Percentiles rank a stretch among this genome's conserved stretches.
Conservation (phyloP, 257 asterid species). For the Osmanthus fragrans region DNA sequence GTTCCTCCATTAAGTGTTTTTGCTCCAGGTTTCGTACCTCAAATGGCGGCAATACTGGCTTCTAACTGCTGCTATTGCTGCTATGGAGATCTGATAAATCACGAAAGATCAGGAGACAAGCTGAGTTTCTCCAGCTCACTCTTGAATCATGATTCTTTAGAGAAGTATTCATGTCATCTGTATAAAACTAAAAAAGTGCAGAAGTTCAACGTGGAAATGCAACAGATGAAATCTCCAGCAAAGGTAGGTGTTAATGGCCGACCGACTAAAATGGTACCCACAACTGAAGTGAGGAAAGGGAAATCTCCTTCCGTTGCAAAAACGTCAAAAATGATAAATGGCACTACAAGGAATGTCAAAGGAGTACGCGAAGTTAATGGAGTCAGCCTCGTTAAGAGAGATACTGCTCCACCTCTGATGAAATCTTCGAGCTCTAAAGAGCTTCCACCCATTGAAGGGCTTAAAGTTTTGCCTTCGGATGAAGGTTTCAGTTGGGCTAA, state of each 20-base stretch:
- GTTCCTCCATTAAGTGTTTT: background rate
- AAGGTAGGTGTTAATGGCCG: slow-evolving; percentile 62
- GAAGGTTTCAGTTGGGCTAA: slow-evolving; percentile 97
- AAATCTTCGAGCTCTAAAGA: slow-evolving; percentile 31
- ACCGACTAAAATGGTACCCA: slow-evolving; percentile 67
- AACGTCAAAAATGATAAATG: slow-evolving; percentile 43
- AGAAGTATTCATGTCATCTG: slow-evolving; percentile 22
- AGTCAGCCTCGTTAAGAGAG: slow-evolving; percentile 51
- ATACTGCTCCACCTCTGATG: slow-evolving; percentile 31
- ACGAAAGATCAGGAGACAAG: slow-evolving; percentile 42
- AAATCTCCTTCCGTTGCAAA: slow-evolving; percentile 30
- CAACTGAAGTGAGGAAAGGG: slow-evolving; percentile 52
- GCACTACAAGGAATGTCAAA: slow-evolving; percentile 43
- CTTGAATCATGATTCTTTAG: slow-evolving; percentile 24
- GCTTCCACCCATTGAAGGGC: slow-evolving; percentile 69
- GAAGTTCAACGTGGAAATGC: slow-evolving; percentile 48
- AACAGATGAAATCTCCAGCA: slow-evolving; percentile 49
- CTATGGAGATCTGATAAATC: slow-evolving; percentile 39
- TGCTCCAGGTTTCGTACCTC: slow-evolving; percentile 33
- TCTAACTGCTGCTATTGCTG: slow-evolving; percentile 67
- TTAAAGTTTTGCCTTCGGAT: slow-evolving; percentile 82
- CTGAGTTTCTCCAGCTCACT: slow-evolving; percentile 51
- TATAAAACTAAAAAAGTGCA: slow-evolving; percentile 28
- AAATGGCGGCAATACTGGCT: slow-evolving; percentile 74
- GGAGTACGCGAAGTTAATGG: slow-evolving; percentile 44